phyloP scores from a whole-genome alignment of 805 yeast species.

The Kluyveromyces nonfermentans region DNA sequence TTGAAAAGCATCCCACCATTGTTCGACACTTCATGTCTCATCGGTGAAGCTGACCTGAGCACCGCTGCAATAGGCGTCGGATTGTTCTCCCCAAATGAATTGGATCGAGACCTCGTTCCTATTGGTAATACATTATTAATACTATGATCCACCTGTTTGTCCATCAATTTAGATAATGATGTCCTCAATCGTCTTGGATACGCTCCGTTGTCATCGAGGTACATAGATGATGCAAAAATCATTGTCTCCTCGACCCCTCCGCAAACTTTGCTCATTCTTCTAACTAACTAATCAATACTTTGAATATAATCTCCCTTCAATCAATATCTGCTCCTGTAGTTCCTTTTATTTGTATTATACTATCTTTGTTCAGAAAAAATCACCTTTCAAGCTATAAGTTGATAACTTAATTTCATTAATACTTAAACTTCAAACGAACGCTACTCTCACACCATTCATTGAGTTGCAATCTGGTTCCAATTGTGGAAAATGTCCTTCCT shows the following conservation, averaged over 20 bases:
- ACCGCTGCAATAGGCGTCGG: constrained; percentile 14
- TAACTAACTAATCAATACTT: background rate
- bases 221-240: constrained; percentile 14
- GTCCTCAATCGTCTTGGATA: constrained; percentile 21
- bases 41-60: constrained; percentile 23
- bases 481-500: constrained; percentile 3
- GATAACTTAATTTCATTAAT: background rate
- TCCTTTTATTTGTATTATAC: background rate
- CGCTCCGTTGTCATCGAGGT: constrained; percentile 14
- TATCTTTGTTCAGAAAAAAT: background rate
- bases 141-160: constrained; percentile 5
- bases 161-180: constrained; percentile 26
- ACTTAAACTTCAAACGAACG: background rate
- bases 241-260: background rate
- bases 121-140: constrained; percentile 1
- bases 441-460: background rate
- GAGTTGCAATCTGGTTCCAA: background rate
- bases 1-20: background rate
- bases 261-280: background rate
- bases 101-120: background rate
- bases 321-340: background rate
- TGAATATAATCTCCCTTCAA: background rate
- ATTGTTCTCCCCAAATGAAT: constrained; percentile 11
- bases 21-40: constrained; percentile 7
- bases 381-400: background rate